A percentile compares a stretch with the other conserved stretches of the same genome.
phyloP scores from a whole-genome alignment of 768 basidiomycete species.

The Saitozyma sp. region DNA sequence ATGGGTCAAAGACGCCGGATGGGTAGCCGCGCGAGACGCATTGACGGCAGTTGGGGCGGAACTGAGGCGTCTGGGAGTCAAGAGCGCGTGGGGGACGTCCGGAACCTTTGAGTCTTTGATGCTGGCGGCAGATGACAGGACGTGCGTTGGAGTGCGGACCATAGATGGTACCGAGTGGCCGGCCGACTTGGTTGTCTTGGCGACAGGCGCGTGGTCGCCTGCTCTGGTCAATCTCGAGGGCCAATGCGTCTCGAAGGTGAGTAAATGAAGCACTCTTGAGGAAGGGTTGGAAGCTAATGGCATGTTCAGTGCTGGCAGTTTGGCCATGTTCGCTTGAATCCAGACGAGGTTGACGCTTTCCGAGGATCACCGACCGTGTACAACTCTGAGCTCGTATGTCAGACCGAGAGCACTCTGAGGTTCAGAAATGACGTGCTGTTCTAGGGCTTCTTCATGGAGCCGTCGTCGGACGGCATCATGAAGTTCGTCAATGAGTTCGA shows the following conservation, averaged over 20 bases:
- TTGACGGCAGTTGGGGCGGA: slow-evolving; percentile 40
- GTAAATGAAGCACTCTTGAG: too few species aligned
- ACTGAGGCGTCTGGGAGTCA: slow-evolving; percentile 35
- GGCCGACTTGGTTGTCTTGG: slow-evolving; percentile 47
- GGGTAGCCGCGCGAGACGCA: slow-evolving; percentile 48
- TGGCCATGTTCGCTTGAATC: slow-evolving; percentile 47
- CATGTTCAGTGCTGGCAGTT: slow-evolving; percentile 45
- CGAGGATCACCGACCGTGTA: slow-evolving; percentile 43
- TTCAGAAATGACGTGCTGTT: too few species aligned
- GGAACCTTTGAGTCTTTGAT: slow-evolving; percentile 43
- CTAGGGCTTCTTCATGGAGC: slow-evolving; percentile 51
- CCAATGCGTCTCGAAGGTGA: slow-evolving; percentile 31
- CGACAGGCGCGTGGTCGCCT: slow-evolving; percentile 50
- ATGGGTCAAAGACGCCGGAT: slow-evolving; percentile 38
- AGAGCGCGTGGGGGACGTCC: slow-evolving; percentile 31
- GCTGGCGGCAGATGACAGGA: slow-evolving; percentile 23
- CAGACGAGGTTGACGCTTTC: slow-evolving; percentile 36
- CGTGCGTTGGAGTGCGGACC: slow-evolving; percentile 33
- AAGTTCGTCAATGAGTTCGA: slow-evolving; percentile 50
- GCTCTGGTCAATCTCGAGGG: slow-evolving; percentile 43
- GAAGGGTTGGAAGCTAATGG: too few species aligned
- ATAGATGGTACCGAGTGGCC: slow-evolving; percentile 39
- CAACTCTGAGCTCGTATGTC: slow-evolving; percentile 43
- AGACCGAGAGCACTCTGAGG: too few species aligned
- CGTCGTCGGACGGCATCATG: slow-evolving; percentile 24